Base-by-base conservation (phyloP, 2,329 filamentous ascomycete species). In the Rutstroemia sp. region DNA sequence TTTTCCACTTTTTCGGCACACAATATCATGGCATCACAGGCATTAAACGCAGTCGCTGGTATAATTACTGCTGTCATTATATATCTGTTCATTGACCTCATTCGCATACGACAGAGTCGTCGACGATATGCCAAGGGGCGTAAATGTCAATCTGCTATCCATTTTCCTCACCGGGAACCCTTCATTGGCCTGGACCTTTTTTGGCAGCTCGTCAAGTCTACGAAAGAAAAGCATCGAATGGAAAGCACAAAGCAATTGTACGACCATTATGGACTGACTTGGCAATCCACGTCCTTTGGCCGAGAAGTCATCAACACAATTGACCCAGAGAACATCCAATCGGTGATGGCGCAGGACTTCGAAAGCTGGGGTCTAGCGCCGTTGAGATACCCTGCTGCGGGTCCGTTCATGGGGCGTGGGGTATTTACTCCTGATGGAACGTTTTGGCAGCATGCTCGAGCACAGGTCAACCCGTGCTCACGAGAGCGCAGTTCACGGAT, bases 401-500 rank as follows among this genome's bases (percentile, higher is more conserved):
- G 12, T 34, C 56, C 53, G 5, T 34, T 61, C 14, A 19, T 61
- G 3, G 56, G 51, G 10, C n/a, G 45, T 17, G 47, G 56, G 7
- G 54, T 61, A 5, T 57, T 61, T 10, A 48, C 30, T 12, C 25
- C 47, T 4, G 53, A 60, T 54, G 53, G 58, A 7, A 19, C 44
- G 5, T 12, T 37, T 10, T 60, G 56, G 58, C 30, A 46, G 5
- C 42, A 51, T 12, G 51, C 42, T 7, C 44, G 60, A 3, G 71
- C 74, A 3, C 69, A 79, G 64, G 71, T 83, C 21, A 71, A 4
- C 80, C 79, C 0, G 73, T 75, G 59, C 80, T 81, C 57, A 72
- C 75, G 21, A 69, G 75, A 4, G 73, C 76, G 57, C 75, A 79
- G 65, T 72, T 79, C 39, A 81, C 84, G 34, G 86, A 92, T 66